These are phyloP conservation scores for Pythium apleroticum DNA, from an alignment of 352 stramenopile genomes.

Conservation along the genomic window DNA sequence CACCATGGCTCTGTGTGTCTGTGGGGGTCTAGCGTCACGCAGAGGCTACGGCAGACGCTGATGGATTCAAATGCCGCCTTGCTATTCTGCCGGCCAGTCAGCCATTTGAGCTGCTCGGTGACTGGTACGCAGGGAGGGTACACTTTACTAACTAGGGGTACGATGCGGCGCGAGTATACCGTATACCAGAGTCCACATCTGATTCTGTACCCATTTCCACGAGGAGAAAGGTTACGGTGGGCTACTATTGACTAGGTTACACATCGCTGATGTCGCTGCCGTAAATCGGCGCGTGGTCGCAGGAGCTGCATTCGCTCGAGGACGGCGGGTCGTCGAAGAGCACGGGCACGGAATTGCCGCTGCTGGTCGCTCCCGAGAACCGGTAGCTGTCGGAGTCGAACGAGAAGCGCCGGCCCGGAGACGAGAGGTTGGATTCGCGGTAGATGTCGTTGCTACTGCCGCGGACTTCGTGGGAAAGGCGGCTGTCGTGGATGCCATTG, in stretches of 20 bases:
- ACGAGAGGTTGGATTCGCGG: constrained; percentile 15
- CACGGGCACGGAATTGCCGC: constrained; percentile 10
- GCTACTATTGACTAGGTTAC: neutral
- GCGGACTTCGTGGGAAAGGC: constrained; percentile 12
- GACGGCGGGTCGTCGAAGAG: constrained; percentile 22
- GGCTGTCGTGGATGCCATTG: neutral
- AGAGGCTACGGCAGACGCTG: too few species aligned
- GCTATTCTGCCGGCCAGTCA: constrained; percentile 8
- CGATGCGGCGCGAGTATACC: neutral
- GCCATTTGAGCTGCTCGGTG: constrained; percentile 11
- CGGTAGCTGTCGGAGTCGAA: constrained; percentile 27
- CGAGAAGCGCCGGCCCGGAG: constrained; percentile 12
- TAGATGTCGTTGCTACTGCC: constrained; percentile 14
- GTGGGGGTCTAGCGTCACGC: neutral
- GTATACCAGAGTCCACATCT: constrained; percentile 15
- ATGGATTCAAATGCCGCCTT: constrained; percentile 1
- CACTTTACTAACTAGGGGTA: neutral
- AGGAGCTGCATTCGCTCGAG: constrained; percentile 6
- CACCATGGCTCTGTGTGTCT: constrained; percentile 25
- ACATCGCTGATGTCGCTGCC: constrained; percentile 11
- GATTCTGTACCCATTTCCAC: constrained; percentile 1
- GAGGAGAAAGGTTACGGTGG: constrained; percentile 1
- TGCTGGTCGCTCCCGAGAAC: constrained; percentile 5
- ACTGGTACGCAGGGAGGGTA: constrained; percentile 18
- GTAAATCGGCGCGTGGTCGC: constrained; percentile 7